phyloP scores from a whole-genome alignment of 2,329 filamentous ascomycete species.

The Xylariales sp. region DNA sequence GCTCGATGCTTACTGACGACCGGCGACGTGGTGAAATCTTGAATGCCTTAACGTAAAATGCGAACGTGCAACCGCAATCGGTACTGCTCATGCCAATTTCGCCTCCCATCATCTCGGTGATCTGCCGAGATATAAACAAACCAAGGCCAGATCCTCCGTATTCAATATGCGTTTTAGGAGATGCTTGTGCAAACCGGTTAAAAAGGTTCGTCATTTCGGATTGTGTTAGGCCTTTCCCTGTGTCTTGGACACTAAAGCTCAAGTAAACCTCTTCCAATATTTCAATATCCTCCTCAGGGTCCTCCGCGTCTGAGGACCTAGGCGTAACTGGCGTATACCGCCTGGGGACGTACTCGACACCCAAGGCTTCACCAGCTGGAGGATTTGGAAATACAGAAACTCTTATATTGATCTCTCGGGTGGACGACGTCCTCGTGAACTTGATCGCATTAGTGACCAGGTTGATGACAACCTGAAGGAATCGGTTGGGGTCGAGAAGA shows the following conservation, averaged over 20 bases:
- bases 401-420: constrained; percentile 47
- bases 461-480: constrained; percentile 77
- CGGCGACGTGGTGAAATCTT: constrained; percentile 8
- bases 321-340: constrained; percentile 33
- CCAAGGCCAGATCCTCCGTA: constrained; percentile 78
- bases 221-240: constrained; percentile 66
- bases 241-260: constrained; percentile 71
- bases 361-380: constrained; percentile 30
- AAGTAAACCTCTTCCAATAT: constrained; percentile 47
- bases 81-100: constrained; percentile 72
- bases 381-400: constrained; percentile 40
- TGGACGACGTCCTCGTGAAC: constrained; percentile 64
- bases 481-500: constrained; percentile 65
- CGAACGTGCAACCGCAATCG: constrained; percentile 69
- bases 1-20: constrained; percentile 10
- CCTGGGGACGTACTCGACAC: constrained; percentile 59
- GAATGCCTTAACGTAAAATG: constrained; percentile 64
- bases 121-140: constrained; percentile 71
- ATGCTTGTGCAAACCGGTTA: constrained; percentile 75
- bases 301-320: constrained; percentile 5
- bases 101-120: constrained; percentile 78
- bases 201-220: constrained; percentile 73
- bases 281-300: not conserved
- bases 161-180: constrained; percentile 69
- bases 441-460: constrained; percentile 79